These are phyloP conservation scores for Ceratocystis papillata DNA, from an alignment of 2,329 filamentous ascomycete genomes.

Conservation along the genomic window DNA sequence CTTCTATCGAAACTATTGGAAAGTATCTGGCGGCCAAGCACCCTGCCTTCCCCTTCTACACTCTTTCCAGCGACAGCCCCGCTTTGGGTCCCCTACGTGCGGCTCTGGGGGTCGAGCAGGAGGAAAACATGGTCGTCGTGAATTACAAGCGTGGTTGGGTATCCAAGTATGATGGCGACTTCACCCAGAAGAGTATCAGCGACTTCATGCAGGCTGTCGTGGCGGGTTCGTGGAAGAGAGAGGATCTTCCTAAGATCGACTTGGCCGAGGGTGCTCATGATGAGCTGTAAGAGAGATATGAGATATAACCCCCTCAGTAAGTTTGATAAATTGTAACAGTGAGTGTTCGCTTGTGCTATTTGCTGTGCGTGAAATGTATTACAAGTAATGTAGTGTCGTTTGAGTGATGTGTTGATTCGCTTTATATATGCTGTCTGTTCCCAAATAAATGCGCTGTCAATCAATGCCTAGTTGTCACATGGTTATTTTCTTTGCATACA, in stretches of 20 bases:
- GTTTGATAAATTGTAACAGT: not conserved
- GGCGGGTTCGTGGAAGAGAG: slow-evolving; percentile 74
- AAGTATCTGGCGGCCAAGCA: slow-evolving; percentile 9
- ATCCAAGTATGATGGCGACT: slow-evolving; percentile 57
- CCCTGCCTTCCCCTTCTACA: not conserved
- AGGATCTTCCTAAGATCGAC: slow-evolving; percentile 56
- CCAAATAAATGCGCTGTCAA: slow-evolving; percentile 2
- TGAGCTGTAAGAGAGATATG: slow-evolving; percentile 20
- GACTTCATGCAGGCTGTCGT: slow-evolving; percentile 84
- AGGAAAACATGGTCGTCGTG: slow-evolving; percentile 54
- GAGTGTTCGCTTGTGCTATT: not conserved
- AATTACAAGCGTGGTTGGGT: slow-evolving; percentile 84
- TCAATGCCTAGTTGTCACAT: not conserved
- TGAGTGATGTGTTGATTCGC: not conserved
- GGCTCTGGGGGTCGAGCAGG: not conserved
- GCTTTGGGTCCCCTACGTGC: not conserved
- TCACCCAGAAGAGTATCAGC: slow-evolving; percentile 55
- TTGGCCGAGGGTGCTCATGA: slow-evolving; percentile 35
- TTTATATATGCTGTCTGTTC: slow-evolving; percentile 2
- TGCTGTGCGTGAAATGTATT: not conserved
- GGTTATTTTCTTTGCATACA: not conserved
- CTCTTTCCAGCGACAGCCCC: not conserved
- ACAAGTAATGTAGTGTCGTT: not conserved
- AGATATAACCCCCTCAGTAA: not conserved
- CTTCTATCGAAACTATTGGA: not conserved